Evolutionary conservation across 805 yeast genomes (phyloP).

Genomic region (Metschnikowia lachancei): DNA sequence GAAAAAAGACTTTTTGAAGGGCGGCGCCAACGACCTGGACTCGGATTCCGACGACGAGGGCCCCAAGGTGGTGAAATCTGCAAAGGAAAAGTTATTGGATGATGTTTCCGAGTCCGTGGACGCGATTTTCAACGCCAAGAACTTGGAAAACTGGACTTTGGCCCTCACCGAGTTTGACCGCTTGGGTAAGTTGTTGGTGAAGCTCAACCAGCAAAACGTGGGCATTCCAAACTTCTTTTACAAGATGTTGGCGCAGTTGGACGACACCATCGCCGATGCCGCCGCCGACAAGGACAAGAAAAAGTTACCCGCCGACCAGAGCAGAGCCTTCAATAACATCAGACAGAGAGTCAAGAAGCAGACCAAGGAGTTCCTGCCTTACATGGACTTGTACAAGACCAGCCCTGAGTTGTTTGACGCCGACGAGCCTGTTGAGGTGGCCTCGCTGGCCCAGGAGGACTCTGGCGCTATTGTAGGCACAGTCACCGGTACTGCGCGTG

Average conservation of each 20-base stretch:
- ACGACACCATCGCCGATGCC: constrained; percentile 58
- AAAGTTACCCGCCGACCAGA: constrained; percentile 76
- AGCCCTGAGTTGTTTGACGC: constrained; percentile 73
- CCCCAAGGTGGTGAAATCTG: constrained; percentile 84
- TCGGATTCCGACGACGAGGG: constrained; percentile 62
- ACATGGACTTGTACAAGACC: constrained; percentile 57
- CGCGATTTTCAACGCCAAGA: constrained; percentile 64
- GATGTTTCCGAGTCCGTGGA: constrained; percentile 71
- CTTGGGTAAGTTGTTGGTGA: constrained; percentile 61
- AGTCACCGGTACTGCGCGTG: constrained; percentile 40
- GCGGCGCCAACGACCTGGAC: constrained; percentile 37
- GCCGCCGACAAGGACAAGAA: constrained; percentile 51
- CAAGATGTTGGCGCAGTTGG: constrained; percentile 66
- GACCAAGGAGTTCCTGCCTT: constrained; percentile 61
- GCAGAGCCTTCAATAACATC: constrained; percentile 82
- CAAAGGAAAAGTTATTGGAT: constrained; percentile 87
- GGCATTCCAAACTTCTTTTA: constrained; percentile 72
- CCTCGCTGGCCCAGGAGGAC: constrained; percentile 30
- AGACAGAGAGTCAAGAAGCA: constrained; percentile 87
- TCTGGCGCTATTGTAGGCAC: constrained; percentile 27
- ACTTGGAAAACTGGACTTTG: constrained; percentile 74
- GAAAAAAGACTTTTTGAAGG: constrained; percentile 48
- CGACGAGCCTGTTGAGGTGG: constrained; percentile 44
- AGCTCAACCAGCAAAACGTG: constrained; percentile 72
- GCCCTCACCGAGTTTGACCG: constrained; percentile 77